phyloP scores from a whole-genome alignment of 257 asterid genomes.

The Solanum rostratum region DNA sequence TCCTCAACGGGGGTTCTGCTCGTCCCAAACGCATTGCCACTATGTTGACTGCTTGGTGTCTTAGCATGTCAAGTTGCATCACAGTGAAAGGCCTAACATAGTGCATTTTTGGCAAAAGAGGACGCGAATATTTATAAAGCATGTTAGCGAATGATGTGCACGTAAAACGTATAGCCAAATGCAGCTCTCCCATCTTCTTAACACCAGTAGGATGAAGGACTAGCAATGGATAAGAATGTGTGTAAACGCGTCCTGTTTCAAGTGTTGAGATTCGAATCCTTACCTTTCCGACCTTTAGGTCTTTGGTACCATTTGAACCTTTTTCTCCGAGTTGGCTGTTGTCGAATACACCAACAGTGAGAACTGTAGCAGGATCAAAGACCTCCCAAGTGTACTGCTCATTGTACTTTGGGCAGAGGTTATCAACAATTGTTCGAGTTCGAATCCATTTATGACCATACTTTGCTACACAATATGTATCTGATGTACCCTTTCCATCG shows the following conservation, averaged over 20 bases:
- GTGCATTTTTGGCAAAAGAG: slow-evolving; percentile 81
- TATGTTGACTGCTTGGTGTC: slow-evolving; percentile 80
- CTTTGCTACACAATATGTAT: slow-evolving; percentile 83
- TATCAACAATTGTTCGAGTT: slow-evolving; percentile 75
- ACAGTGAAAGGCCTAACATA: slow-evolving; percentile 71
- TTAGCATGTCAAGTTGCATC: slow-evolving; percentile 73
- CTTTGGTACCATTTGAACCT: slow-evolving; percentile 40
- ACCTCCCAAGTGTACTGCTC: slow-evolving; percentile 95
- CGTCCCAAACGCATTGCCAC: slow-evolving; percentile 68
- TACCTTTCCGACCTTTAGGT: slow-evolving; percentile 77
- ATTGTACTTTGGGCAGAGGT: slow-evolving; percentile 62
- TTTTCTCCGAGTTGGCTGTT: slow-evolving; percentile 57
- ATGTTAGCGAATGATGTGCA: slow-evolving; percentile 71
- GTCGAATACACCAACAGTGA: slow-evolving; percentile 84
- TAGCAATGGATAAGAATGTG: slow-evolving; percentile 76
- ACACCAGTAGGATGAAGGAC: slow-evolving; percentile 81
- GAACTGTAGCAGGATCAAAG: slow-evolving; percentile 80
- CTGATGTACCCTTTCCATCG: slow-evolving; percentile 73
- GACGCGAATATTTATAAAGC: slow-evolving; percentile 59
- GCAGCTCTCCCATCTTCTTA: slow-evolving; percentile 89
- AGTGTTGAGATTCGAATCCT: slow-evolving; percentile 81
- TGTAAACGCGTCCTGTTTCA: slow-evolving; percentile 72
- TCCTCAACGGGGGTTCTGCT: slow-evolving; percentile 77
- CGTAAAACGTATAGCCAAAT: slow-evolving; percentile 64
- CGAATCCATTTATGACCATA: slow-evolving; percentile 89